Evolutionary conservation across 768 basidiomycete species (phyloP).

Genomic region (Xerocomellus intermedius): DNA sequence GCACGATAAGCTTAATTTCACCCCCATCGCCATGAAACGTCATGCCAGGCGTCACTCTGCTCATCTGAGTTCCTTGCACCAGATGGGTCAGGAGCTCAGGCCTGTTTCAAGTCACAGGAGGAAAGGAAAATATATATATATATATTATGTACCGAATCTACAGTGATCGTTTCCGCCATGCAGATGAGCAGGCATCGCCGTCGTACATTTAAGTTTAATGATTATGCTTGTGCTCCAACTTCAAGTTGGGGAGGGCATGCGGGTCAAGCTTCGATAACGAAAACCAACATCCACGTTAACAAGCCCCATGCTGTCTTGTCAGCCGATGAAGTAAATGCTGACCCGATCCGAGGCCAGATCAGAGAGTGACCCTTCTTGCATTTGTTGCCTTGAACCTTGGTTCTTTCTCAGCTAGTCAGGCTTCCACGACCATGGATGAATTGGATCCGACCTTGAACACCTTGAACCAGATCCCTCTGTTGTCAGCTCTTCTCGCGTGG

Average conservation of each 20-base stretch:
- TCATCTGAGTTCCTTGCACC: background rate
- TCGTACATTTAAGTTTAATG: conserved; percentile 3
- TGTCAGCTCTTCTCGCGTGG: background rate
- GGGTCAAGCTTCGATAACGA: conserved; percentile 1
- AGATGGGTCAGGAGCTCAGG: background rate
- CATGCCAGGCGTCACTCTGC: background rate
- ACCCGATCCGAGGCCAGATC: conserved; percentile 1
- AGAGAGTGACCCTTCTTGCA: background rate
- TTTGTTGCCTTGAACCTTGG: background rate
- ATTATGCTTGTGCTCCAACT: background rate
- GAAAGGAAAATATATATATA: background rate
- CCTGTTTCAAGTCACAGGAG: background rate
- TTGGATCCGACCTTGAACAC: background rate
- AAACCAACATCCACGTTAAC: conserved; percentile 7
- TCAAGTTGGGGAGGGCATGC: conserved; percentile 5
- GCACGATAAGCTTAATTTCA: background rate
- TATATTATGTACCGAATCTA: background rate
- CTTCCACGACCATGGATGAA: conserved; percentile 1
- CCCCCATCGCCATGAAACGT: conserved; percentile 1
- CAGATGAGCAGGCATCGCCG: background rate
- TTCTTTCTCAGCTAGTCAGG: background rate
- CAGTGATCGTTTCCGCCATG: background rate
- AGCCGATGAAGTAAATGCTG: conserved; percentile 12
- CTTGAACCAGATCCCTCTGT: too few relatives aligned
- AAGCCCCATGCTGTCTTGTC: conserved; percentile 4